Conservation (phyloP, 495 filamentous ascomycete species). For the Aspergillus nidulans region DNA sequence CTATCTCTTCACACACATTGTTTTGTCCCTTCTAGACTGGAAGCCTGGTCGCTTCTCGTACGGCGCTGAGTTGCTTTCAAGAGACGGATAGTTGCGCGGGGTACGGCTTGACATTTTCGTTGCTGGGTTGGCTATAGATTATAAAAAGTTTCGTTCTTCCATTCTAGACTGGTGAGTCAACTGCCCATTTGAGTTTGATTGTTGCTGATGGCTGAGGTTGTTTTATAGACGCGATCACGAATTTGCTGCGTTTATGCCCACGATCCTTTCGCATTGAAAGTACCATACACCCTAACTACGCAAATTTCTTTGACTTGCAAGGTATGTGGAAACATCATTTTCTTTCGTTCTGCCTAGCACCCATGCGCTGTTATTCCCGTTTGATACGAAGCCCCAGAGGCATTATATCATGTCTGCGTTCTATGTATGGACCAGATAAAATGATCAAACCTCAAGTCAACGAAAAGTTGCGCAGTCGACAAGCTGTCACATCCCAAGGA, state of each 20-base stretch:
- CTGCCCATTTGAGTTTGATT: neutral
- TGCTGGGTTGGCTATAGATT: conserved; percentile 21
- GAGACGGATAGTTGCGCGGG: conserved; percentile 17
- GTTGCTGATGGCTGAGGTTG: conserved; percentile 6
- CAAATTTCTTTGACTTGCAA: conserved; percentile 12
- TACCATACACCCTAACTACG: no score
- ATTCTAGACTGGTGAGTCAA: conserved; percentile 27
- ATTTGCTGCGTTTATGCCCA: conserved; percentile 9
- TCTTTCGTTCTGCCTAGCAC: neutral
- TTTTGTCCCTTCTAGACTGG: conserved; percentile 15
- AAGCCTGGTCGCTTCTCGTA: conserved; percentile 35
- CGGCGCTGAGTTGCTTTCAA: conserved; percentile 14
- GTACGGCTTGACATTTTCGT: conserved; percentile 14
- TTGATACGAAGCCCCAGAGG: neutral
- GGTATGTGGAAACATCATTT: conserved; percentile 9
- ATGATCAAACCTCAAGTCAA: neutral
- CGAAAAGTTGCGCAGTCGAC: neutral
- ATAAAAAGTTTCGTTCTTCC: conserved; percentile 22
- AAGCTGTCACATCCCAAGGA: no score
- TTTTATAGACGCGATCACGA: conserved; percentile 28
- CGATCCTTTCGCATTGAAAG: no score
- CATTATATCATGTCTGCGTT: neutral
- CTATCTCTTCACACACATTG: conserved; percentile 4
- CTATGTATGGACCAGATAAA: neutral
- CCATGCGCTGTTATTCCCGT: neutral